Evolutionary conservation across 1,284 basidiomycete species (phyloP).

Genomic region (Puccinia sorghi): DNA sequence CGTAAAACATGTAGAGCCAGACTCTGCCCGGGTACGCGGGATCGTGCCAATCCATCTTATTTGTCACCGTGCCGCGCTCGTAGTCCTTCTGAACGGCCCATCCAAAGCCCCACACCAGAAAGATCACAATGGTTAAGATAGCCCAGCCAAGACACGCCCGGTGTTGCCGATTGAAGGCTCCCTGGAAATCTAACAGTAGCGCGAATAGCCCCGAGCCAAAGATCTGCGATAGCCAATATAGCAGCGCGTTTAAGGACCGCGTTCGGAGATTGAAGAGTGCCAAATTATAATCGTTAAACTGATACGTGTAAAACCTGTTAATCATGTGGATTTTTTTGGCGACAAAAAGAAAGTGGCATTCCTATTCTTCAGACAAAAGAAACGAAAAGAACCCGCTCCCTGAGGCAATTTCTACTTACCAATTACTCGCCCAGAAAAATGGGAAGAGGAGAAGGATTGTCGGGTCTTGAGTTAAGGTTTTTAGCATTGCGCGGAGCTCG

Average conservation of each 20-base stretch:
- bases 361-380: not conserved
- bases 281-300: constrained; percentile 54
- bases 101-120: constrained; percentile 56
- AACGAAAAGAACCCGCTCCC: not conserved
- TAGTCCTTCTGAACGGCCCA: constrained; percentile 55
- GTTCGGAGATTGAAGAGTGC: constrained; percentile 57
- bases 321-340: not conserved
- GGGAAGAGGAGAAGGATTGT: constrained; percentile 54
- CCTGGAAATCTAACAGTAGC: constrained; percentile 53
- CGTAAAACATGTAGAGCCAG: constrained; percentile 56
- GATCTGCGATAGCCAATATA: constrained; percentile 60
- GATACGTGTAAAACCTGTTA: constrained; percentile 50
- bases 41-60: constrained; percentile 47
- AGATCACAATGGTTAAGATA: constrained; percentile 54
- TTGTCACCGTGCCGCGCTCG: constrained; percentile 50
- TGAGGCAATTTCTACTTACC: constrained; percentile 5
- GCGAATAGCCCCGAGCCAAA: constrained; percentile 52
- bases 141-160: constrained; percentile 56
- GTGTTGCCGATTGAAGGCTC: constrained; percentile 51
- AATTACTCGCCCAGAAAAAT: constrained; percentile 55
- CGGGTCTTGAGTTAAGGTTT: constrained; percentile 52
- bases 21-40: constrained; percentile 52
- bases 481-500: constrained; percentile 53
- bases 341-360: not conserved
- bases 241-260: constrained; percentile 58